Conservation (phyloP, 768 basidiomycete genomes). For the Suillus hirtellus region DNA sequence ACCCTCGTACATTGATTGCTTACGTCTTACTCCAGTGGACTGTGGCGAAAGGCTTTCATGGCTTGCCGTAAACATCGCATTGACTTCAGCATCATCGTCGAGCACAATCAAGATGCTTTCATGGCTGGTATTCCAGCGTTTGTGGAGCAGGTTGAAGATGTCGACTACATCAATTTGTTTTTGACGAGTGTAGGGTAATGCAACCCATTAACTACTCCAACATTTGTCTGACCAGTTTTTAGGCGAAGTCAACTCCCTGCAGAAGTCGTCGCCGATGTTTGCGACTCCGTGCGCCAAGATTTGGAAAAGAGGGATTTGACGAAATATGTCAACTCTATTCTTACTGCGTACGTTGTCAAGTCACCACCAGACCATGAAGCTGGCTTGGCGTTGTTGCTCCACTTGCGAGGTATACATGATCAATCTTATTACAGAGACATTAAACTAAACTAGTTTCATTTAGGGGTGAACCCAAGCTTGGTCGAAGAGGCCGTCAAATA, state of each 20-base stretch:
- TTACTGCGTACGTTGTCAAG: conserved; percentile 93
- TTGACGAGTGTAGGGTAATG: conserved; percentile 80
- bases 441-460: not conserved
- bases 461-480: conserved; percentile 56
- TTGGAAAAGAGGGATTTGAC: conserved; percentile 72
- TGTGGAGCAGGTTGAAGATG: conserved; percentile 82
- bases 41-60: conserved; percentile 85
- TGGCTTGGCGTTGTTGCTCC: conserved; percentile 72
- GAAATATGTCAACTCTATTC: conserved; percentile 85
- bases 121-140: conserved; percentile 62
- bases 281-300: conserved; percentile 72
- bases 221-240: conserved; percentile 2
- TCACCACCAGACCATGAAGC: conserved; percentile 89
- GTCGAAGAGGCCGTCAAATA: conserved; percentile 98
- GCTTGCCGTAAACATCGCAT: conserved; percentile 93
- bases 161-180: conserved; percentile 92
- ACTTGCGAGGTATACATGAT: conserved; percentile 63
- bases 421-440: not conserved
- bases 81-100: conserved; percentile 86
- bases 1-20: not conserved
- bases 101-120: conserved; percentile 73
- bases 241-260: conserved; percentile 62
- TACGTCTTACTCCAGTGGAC: conserved; percentile 46
- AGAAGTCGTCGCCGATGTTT: conserved; percentile 66
- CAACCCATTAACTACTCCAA: not conserved